A percentile compares a stretch with the other conserved stretches of the same genome.
Conservation (phyloP, 345 rosid genomes). For the Arabidopsis thaliana region TAIR10.1 NC_003070.9:8347501-8348000, state of each 20-base stretch:
- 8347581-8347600: slow-evolving; percentile 90
- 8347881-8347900: slow-evolving; percentile 99
- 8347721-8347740: too few relatives aligned
- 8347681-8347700: not conserved
- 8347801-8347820: slow-evolving; percentile 37
- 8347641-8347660: slow-evolving; percentile 97
- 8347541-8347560: slow-evolving; percentile 90
- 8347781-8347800: slow-evolving; percentile 43
- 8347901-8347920: slow-evolving; percentile 54
- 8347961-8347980: not conserved
- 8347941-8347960: not conserved
- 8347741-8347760: not conserved
- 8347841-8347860: slow-evolving; percentile 96
- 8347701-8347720: too few relatives aligned
- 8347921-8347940: slow-evolving; percentile 21
- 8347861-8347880: slow-evolving; percentile 76
- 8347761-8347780: not conserved
- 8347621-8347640: slow-evolving; percentile 91
- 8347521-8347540: slow-evolving; percentile 99
- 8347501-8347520: slow-evolving; percentile 17
- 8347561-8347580: slow-evolving; percentile 89
- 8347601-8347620: slow-evolving; percentile 97
- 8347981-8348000: slow-evolving; percentile 68
- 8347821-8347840: slow-evolving; percentile 99
- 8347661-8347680: slow-evolving; percentile 89